A percentile compares a stretch with the other conserved stretches of the same genome.
phyloP scores from a whole-genome alignment of 139 green algal genomes.

The Chlamydomonas incerta region DNA sequence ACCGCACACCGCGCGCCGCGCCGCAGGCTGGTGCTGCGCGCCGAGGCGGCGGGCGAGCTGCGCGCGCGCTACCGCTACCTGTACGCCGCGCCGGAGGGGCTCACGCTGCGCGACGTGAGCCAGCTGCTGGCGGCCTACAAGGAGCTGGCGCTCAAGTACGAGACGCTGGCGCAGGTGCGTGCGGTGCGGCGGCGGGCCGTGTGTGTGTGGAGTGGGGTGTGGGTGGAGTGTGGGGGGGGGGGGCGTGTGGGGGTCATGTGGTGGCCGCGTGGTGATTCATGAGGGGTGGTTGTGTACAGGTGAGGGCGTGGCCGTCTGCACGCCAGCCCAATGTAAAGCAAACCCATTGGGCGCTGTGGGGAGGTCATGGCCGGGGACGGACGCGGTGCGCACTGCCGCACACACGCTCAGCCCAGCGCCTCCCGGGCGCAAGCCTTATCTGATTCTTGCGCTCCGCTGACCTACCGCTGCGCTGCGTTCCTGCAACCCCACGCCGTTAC shows the following conservation, averaged over 20 bases:
- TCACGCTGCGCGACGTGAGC: slow-evolving; percentile 81
- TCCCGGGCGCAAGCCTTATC: too few relatives aligned
- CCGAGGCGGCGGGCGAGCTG: slow-evolving; percentile 62
- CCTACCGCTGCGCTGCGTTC: too few relatives aligned
- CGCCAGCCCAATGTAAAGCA: too few relatives aligned
- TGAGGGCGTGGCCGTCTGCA: too few relatives aligned
- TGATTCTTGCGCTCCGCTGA: too few relatives aligned
- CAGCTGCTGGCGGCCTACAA: slow-evolving; percentile 85
- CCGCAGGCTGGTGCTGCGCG: slow-evolving; percentile 57
- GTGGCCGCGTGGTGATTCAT: too few relatives aligned
- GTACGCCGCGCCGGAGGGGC: slow-evolving; percentile 66
- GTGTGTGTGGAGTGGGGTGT: neutral
- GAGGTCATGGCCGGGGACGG: too few relatives aligned
- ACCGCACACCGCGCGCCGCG: neutral
- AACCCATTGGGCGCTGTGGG: too few relatives aligned
- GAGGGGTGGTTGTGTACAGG: too few relatives aligned
- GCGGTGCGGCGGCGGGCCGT: neutral
- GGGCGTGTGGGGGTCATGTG: neutral
- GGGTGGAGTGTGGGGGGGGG: neutral
- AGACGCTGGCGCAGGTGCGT: slow-evolving; percentile 61
- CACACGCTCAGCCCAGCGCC: too few relatives aligned
- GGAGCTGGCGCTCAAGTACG: slow-evolving; percentile 82
- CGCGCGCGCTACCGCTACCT: slow-evolving; percentile 74
- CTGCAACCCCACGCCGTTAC: too few relatives aligned
- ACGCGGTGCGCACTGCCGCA: too few relatives aligned